A percentile compares a stretch with the other conserved stretches of the same genome.
These are phyloP conservation scores for Pulicaria dysenterica DNA, from an alignment of 129 eudicot species.

Conservation along the genomic window DNA sequence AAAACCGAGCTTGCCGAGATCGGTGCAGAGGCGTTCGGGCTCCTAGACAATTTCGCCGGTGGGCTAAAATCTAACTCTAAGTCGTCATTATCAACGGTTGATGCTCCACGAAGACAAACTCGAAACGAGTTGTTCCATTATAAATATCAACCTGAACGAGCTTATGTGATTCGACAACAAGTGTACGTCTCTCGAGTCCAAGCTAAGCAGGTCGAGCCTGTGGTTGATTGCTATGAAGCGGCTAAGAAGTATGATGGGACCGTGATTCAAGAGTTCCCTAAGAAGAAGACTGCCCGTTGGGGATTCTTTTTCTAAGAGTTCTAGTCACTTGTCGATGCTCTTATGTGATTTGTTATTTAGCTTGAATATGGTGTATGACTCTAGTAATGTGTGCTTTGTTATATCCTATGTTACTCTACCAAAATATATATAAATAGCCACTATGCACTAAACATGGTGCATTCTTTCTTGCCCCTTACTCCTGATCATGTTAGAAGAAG, in stretches of 20 bases:
- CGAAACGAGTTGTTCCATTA: neutral
- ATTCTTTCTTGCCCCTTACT: too few species aligned
- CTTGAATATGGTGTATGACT: neutral
- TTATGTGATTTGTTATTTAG: neutral
- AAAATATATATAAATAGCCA: too few species aligned
- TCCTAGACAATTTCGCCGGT: conserved; percentile 23
- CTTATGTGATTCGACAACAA: conserved; percentile 10
- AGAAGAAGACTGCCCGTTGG: conserved; percentile 26
- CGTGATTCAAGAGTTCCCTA: conserved; percentile 37
- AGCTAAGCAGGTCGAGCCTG: neutral
- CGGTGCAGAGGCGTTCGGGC: conserved; percentile 33
- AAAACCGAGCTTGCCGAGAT: conserved; percentile 27
- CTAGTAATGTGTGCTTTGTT: neutral
- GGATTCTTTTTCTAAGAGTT: conserved; percentile 21
- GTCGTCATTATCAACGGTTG: neutral
- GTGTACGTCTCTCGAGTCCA: conserved; percentile 10
- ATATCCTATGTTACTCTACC: too few species aligned
- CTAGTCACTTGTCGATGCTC: neutral
- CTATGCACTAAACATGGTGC: too few species aligned
- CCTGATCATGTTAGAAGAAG: too few species aligned
- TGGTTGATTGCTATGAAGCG: conserved; percentile 43
- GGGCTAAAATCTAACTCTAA: conserved; percentile 11
- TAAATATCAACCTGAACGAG: conserved; percentile 24
- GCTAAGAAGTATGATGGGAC: conserved; percentile 39
- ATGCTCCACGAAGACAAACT: neutral